These are phyloP conservation scores for Kuraishia capsulata DNA, from an alignment of 805 yeast species.

Conservation along the genomic window DNA sequence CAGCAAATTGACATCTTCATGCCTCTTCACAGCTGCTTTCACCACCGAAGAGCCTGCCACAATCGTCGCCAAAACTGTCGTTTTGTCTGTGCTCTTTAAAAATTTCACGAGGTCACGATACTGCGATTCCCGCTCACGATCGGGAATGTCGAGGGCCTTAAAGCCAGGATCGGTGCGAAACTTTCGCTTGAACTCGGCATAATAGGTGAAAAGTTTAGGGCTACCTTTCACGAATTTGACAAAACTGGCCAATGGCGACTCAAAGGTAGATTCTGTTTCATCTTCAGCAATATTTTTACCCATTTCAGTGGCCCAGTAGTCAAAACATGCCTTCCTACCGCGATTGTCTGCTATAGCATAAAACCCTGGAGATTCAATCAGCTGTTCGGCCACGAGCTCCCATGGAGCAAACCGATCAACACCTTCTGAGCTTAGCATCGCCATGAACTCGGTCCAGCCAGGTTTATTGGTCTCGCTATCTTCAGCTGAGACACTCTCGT, in stretches of 20 bases:
- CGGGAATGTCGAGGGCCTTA: slow-evolving; percentile 6
- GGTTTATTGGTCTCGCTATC: not conserved
- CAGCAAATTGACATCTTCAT: not conserved
- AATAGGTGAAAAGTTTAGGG: slow-evolving; percentile 10
- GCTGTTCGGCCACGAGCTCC: slow-evolving; percentile 12
- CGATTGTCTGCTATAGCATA: slow-evolving; percentile 10
- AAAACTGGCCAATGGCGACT: slow-evolving; percentile 3
- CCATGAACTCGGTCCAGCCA: slow-evolving; percentile 4
- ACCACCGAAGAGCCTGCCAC: not conserved
- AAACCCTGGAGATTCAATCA: slow-evolving; percentile 14
- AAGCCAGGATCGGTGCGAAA: slow-evolving; percentile 8
- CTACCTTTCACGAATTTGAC: slow-evolving; percentile 4
- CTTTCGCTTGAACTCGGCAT: slow-evolving; percentile 18
- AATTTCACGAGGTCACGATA: slow-evolving; percentile 8
- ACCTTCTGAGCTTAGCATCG: slow-evolving; percentile 6
- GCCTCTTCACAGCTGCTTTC: not conserved
- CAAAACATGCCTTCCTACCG: slow-evolving; percentile 2
- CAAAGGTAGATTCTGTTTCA: not conserved
- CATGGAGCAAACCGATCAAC: slow-evolving; percentile 14
- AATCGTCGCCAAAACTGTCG: not conserved
- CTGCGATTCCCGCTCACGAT: slow-evolving; percentile 8
- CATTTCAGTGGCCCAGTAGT: slow-evolving; percentile 1
- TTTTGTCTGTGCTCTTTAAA: slow-evolving; percentile 1
- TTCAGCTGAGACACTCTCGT: not conserved
- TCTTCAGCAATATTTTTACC: not conserved